phyloP scores from a whole-genome alignment of 805 yeast genomes.

The Metschnikowia matae region DNA sequence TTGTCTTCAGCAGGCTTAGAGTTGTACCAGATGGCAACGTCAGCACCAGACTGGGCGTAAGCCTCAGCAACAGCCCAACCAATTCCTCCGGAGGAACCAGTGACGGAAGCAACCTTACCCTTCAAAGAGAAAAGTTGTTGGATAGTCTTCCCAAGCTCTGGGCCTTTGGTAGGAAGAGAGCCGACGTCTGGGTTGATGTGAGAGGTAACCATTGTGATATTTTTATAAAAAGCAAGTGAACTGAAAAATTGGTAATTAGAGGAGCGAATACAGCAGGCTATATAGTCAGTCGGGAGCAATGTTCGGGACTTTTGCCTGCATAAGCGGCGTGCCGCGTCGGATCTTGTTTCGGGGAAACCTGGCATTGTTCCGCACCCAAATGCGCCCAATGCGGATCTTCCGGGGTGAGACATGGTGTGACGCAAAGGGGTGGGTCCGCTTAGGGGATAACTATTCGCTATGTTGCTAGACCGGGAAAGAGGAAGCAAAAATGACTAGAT shows the following conservation, averaged over 20 bases:
- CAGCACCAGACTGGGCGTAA: conserved; percentile 84
- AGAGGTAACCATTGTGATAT: conserved; percentile 14
- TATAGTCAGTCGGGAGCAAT: conserved; percentile 5
- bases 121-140: conserved; percentile 71
- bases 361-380: conserved; percentile 2
- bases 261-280: conserved; percentile 1
- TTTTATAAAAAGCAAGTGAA: conserved; percentile 1
- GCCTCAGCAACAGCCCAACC: conserved; percentile 81
- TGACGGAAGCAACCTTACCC: conserved; percentile 78
- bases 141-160: conserved; percentile 48
- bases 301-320: conserved; percentile 3
- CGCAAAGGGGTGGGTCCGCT: not conserved
- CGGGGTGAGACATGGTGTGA: not conserved
- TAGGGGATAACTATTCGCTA: not conserved
- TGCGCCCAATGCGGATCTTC: not conserved
- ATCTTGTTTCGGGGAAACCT: conserved; percentile 4
- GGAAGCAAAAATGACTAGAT: not conserved
- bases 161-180: conserved; percentile 41
- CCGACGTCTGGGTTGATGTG: conserved; percentile 35
- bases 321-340: conserved; percentile 4
- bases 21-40: conserved; percentile 64
- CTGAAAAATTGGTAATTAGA: not conserved
- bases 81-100: conserved; percentile 85
- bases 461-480: not conserved
- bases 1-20: conserved; percentile 56